Evolutionary conservation across 2,329 filamentous ascomycete species (phyloP), one percentile per base, ranked within the genome.

Genomic region (Berkeleyomyces basicola): DNA sequence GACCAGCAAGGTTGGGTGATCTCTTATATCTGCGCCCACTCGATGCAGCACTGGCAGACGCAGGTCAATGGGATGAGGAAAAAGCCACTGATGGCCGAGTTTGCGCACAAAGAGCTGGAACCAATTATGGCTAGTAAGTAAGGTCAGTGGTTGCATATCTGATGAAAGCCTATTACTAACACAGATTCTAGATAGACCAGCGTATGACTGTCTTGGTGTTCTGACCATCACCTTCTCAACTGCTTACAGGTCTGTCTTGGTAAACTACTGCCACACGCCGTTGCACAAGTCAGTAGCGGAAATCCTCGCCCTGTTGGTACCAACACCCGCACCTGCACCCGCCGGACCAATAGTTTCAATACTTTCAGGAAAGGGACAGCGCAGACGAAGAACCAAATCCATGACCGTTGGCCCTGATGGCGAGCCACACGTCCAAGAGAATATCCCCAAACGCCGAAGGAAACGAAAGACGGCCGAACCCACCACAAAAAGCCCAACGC

Each of bases 191-290:
- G 79, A 71, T 37, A 78, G 81, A 11, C 81, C 81, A 60, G 81
- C 81, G 0, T 84, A 82, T 66, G 80, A 84, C 67, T 84, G 81
- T 64, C 75, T 78, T 44, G 81, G 81, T 16, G 72, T 73, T 0
- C 69, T 83, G 16, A 74, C 70, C 2, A 74, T 84, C 51, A 69
- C 74, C 0, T 83, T 84, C 66, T 74, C 75, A 5, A 77, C 75
- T 62, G 73, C 72, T 33, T 74, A 71, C 39, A 76, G 76, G 40
- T 70, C 73, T 7, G 77, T 83, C 46, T 73, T 75, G 9, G 72
- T 83, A 61, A 78, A 78, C 63, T 82, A 83, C 67, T 75, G 79
- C 40, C 81, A 84, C 67, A 80, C 77, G 0, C 78, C 77, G 3
- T 67, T 83, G n/a, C 81, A 84, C 68, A 78, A 74, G 67, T 80